These are phyloP conservation scores for Botrytis elliptica DNA, from an alignment of 2,329 filamentous ascomycete genomes.

Conservation along the genomic window DNA sequence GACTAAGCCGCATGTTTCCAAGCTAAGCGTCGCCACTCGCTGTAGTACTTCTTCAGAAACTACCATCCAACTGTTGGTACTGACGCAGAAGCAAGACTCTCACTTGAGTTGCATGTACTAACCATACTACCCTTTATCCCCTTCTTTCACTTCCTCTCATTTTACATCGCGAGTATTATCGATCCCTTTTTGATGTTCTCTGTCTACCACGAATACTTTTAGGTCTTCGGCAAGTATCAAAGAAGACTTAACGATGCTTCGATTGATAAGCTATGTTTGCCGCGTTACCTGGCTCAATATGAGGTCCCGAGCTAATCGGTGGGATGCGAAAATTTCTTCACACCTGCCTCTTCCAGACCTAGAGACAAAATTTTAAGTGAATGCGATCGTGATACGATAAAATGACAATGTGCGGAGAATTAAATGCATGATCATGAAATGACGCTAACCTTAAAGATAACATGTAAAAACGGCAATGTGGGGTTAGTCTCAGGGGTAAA, in stretches of 20 bases:
- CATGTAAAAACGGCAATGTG: background rate
- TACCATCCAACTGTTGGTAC: background rate
- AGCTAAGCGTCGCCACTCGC: background rate
- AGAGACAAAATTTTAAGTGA: background rate
- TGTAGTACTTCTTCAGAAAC: background rate
- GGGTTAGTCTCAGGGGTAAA: background rate
- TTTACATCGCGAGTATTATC: conserved; percentile 30
- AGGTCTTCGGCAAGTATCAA: conserved; percentile 31
- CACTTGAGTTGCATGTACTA: background rate
- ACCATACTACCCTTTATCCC: conserved; percentile 11
- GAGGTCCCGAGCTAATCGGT: background rate
- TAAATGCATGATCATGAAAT: background rate
- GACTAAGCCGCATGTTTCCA: background rate
- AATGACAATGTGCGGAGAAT: background rate
- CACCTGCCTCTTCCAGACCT: background rate
- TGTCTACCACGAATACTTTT: conserved; percentile 32
- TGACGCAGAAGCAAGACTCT: background rate
- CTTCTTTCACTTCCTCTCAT: conserved; percentile 21
- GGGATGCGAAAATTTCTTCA: background rate
- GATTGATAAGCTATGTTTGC: background rate
- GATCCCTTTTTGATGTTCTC: conserved; percentile 33
- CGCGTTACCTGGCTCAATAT: background rate
- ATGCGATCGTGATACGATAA: background rate
- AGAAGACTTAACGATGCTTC: conserved; percentile 19
- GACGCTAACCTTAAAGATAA: background rate